Percentiles rank a stretch among this genome's conserved stretches.
phyloP scores from a whole-genome alignment of 2,329 filamentous ascomycete genomes.

The Camptophora hylomeconis region DNA sequence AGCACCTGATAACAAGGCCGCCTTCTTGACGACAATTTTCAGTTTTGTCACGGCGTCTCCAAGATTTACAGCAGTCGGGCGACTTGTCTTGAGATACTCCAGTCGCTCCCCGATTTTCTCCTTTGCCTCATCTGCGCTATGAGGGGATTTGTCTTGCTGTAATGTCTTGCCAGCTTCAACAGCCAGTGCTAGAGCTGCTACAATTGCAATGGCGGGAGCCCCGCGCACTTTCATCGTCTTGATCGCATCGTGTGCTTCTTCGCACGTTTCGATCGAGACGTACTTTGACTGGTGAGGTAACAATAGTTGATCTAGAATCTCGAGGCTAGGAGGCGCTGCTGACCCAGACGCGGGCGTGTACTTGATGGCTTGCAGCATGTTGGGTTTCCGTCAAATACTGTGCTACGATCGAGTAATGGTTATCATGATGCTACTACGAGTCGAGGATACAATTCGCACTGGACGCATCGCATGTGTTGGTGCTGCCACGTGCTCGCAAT shows the following conservation, averaged over 20 bases:
- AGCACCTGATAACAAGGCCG: constrained; percentile 22
- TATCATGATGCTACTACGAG: too few species aligned
- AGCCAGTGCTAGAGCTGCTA: constrained; percentile 79
- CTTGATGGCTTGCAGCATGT: constrained; percentile 50
- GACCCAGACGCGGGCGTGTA: constrained; percentile 36
- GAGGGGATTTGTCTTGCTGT: constrained; percentile 29
- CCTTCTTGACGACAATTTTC: constrained; percentile 46
- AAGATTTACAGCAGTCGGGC: constrained; percentile 90
- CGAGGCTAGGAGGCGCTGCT: constrained; percentile 23
- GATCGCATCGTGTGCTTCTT: constrained; percentile 54
- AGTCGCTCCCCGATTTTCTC: constrained; percentile 62
- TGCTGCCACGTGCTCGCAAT: too few species aligned
- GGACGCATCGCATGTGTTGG: too few species aligned
- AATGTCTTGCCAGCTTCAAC: constrained; percentile 54
- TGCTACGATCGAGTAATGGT: too few species aligned
- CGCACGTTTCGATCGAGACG: constrained; percentile 38
- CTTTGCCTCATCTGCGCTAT: constrained; percentile 47
- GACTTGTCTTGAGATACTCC: constrained; percentile 74
- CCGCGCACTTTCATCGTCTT: constrained; percentile 54
- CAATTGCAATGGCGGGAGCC: constrained; percentile 92
- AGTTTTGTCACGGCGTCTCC: constrained; percentile 78
- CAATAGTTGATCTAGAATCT: constrained; percentile 51
- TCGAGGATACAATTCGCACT: too few species aligned
- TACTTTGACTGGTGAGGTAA: constrained; percentile 48
- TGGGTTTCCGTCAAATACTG: too few species aligned